Evolutionary conservation across 352 stramenopile genomes (phyloP).

Genomic region (Elongisporangium prolatum): DNA sequence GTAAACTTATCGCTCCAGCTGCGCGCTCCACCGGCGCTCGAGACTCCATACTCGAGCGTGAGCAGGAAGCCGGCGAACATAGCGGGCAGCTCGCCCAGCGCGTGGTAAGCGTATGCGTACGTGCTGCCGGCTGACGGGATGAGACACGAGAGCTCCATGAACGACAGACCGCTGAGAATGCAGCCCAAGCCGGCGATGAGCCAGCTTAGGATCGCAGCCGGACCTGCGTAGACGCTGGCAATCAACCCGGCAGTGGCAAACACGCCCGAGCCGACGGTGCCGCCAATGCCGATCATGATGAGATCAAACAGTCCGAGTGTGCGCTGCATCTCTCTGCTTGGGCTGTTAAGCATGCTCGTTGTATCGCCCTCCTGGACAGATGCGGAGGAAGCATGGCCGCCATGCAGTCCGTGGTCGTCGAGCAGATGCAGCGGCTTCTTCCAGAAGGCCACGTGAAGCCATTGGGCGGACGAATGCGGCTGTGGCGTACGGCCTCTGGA

Average conservation of each 20-base stretch:
- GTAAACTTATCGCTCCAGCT: slow-evolving; percentile 94
- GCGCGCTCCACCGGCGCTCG: slow-evolving; percentile 86
- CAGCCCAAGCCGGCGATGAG: slow-evolving; percentile 78
- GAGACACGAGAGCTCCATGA: slow-evolving; percentile 87
- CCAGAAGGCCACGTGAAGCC: slow-evolving; percentile 62
- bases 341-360: neutral
- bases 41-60: slow-evolving; percentile 93
- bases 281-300: slow-evolving; percentile 91
- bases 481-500: neutral
- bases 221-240: slow-evolving; percentile 59
- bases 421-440: slow-evolving; percentile 62
- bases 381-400: neutral
- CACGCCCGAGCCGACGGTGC: slow-evolving; percentile 91
- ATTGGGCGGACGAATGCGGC: neutral
- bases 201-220: slow-evolving; percentile 82
- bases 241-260: slow-evolving; percentile 86
- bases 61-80: slow-evolving; percentile 86
- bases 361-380: slow-evolving; percentile 7
- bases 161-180: slow-evolving; percentile 80
- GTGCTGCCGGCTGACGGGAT: slow-evolving; percentile 89
- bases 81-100: slow-evolving; percentile 90
- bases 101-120: slow-evolving; percentile 93
- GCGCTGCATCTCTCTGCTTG: slow-evolving; percentile 30
- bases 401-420: slow-evolving; percentile 5
- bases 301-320: slow-evolving; percentile 90